Evolutionary conservation across 2,329 filamentous ascomycete species (phyloP), one percentile per base, ranked within the genome.

Genomic region (Phyllosticta citrichinensis): DNA sequence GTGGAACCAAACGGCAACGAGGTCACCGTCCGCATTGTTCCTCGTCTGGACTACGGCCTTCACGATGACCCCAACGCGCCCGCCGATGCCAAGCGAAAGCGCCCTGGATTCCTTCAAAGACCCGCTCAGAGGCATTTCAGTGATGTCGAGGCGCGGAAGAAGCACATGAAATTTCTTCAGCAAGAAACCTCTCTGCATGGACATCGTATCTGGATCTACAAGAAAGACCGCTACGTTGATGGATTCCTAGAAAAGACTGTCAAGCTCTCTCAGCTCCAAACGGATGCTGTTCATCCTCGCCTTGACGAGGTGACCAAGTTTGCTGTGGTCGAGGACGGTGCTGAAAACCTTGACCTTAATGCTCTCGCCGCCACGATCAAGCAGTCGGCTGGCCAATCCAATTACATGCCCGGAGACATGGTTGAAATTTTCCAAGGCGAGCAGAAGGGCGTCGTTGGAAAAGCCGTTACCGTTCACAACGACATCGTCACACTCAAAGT

Each of bases 221-320:
- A 91, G 71, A 87, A 87, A 52, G 93, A 99, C 27, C 88, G 90
- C 55, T 99, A 97, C 66, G 83, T 94, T 62, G 90, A 96, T 68
- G 94, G 94, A 2, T 97, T 96, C 76, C 83, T 95, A 63, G 86
- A 96, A 69, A 97, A 96, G 75, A 91, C 95, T 64, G 88, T 96
- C 78, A 95, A 93, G 74, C 87, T 97, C 62, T 90, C 93, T 69
- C 84, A 88, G 68, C 80, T 99, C 30, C 82, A 83, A n/a, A 87
- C 90, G 30, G 92, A 91, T 66, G 88, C 96, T 66, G 92, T 99
- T 61, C 95, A 95, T 71, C 94, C 94, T 0, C 90, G 88, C 1
- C 81, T 99, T 27, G 94, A 97, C 71, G 94, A 99, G 73, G 90
- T 97, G 55, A 96, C 92, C n/a, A 88, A 87, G 69, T 97, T 99